phyloP scores from a whole-genome alignment of 2,329 filamentous ascomycete species.

The Ophiosphaerella narmari region DNA sequence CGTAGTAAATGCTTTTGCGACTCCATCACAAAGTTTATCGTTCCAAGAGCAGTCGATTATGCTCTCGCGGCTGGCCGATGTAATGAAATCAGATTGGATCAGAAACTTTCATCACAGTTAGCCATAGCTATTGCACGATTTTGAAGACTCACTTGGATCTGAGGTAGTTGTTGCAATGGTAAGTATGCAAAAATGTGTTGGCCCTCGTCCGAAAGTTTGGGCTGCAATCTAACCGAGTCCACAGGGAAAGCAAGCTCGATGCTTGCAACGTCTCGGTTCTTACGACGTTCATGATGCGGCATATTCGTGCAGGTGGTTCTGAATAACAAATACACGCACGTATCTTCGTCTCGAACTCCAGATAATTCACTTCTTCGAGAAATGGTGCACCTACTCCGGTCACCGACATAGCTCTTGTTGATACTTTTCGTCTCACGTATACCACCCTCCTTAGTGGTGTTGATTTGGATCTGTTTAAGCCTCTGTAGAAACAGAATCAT shows the following conservation, averaged over 20 bases:
- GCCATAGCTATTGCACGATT: neutral
- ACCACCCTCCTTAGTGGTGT: neutral
- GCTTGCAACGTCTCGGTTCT: conserved; percentile 1
- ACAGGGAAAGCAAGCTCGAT: conserved; percentile 32
- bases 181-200: conserved; percentile 26
- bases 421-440: neutral
- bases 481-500: conserved; percentile 17
- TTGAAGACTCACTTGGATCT: conserved; percentile 21
- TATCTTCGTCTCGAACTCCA: neutral
- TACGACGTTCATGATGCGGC: conserved; percentile 15
- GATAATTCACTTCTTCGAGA: neutral
- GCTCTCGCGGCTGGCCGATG: conserved; percentile 25
- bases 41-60: conserved; percentile 29
- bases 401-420: neutral
- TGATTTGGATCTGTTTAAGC: conserved; percentile 7
- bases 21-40: conserved; percentile 11
- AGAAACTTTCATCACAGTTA: conserved; percentile 21
- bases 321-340: conserved; percentile 6
- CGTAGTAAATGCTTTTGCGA: conserved; percentile 6
- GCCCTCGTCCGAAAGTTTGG: conserved; percentile 17
- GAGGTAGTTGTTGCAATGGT: conserved; percentile 18
- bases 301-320: conserved; percentile 1
- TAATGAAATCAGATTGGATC: conserved; percentile 35
- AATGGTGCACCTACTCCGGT: neutral
- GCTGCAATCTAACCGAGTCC: conserved; percentile 6